A percentile compares a stretch with the other conserved stretches of the same genome.
These are phyloP conservation scores for Ochetophila trinervis DNA, from an alignment of 306 rosid genomes.

Conservation along the genomic window DNA sequence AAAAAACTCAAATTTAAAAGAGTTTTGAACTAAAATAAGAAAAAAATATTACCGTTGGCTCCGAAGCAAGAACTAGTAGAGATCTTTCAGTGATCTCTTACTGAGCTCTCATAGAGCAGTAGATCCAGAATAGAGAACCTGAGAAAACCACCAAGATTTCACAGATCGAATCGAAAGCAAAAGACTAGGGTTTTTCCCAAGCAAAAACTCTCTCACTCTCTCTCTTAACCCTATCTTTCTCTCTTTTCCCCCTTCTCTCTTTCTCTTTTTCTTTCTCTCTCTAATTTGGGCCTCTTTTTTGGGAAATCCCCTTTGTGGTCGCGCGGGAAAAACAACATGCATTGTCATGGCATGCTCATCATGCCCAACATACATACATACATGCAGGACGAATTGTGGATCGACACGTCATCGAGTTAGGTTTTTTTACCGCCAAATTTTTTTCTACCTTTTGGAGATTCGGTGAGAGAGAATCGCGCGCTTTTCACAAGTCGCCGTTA, in stretches of 20 bases:
- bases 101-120: constrained; percentile 2
- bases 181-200: neutral
- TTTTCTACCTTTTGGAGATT: constrained; percentile 34
- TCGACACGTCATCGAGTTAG: constrained; percentile 19
- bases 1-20: neutral
- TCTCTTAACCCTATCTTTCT: constrained; percentile 26
- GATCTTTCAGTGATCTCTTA: constrained; percentile 21
- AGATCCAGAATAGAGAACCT: constrained; percentile 25
- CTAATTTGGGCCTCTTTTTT: constrained; percentile 22
- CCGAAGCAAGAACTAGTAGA: neutral
- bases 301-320: constrained; percentile 20
- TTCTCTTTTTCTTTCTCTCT: constrained; percentile 28
- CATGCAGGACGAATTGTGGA: neutral
- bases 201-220: neutral
- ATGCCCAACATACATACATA: constrained; percentile 32
- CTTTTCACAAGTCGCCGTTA: constrained; percentile 14
- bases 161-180: neutral
- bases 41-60: constrained; percentile 11
- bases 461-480: constrained; percentile 1
- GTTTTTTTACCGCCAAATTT: constrained; percentile 50
- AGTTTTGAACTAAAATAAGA: neutral
- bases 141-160: constrained; percentile 9
- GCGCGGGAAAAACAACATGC: constrained; percentile 54
- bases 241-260: constrained; percentile 13
- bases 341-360: constrained; percentile 1